Base-by-base conservation (phyloP, 1,139 yeast genomes). In the Kodamaea sp. region DNA sequence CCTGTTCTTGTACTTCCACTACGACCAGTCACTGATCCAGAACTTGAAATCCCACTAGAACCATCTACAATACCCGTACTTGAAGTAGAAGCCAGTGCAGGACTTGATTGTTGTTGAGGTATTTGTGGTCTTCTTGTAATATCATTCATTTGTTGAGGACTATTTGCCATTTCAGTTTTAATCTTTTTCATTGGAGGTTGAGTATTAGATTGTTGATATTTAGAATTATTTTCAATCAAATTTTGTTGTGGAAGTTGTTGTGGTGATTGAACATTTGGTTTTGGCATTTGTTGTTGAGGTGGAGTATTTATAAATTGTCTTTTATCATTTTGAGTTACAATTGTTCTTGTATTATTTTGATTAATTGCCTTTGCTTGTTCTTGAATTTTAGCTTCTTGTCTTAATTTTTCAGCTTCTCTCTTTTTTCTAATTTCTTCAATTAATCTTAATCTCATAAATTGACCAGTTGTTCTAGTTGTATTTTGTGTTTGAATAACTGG, bases 371-470 rank as follows among this genome's bases (percentile, higher is more conserved):
- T 56, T 48, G 58, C 48, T 55, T 55, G 59, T 45, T 48, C 65
- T 47, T 53, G 62, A 48, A 65, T 54, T 52, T 64, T 54, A 45
- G 67, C 73, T 38, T 69, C 75, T 37, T 67, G 70, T 46, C 65
- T 72, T 2, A 63, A 64, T 46, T 68, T 69, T 39, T 70, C 75
- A 3, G 69, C 60, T 45, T 70, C 75, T 48, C 68, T 65, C 44
- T 71, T 55, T 43, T 71, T 71, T 25, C 77, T 54, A 23, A 71
- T 70, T 45, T 71, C 76, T 45, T 72, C 77, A 41, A 72, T 70
- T 43, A 70, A 67, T 25, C 78, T 52, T 32, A 72, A 57, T 41
- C 78, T 62, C 76, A 71, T 70, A 45, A 72, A 72, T 49, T 71
- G 76, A 27, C 72, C 73, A 5, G 71, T 58, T 15, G 62, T 53